Percentiles rank a stretch among this genome's conserved stretches.
Evolutionary conservation across 139 green algal species (phyloP).

Genomic region (Monoraphidium neglectum): DNA sequence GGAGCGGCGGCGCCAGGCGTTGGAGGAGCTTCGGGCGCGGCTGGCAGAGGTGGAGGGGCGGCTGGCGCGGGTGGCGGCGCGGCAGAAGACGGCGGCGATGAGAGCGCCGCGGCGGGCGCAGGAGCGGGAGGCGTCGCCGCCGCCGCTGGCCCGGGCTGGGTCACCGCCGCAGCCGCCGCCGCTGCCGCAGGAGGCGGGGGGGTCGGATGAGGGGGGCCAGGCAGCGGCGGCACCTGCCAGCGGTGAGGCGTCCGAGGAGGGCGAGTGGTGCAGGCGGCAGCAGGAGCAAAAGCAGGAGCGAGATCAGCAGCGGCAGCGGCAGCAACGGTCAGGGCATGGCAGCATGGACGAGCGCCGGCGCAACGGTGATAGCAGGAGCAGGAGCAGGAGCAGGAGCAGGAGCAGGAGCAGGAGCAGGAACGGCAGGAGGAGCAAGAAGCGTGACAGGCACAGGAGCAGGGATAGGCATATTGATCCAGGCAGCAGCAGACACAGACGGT

Average conservation of each 20-base stretch:
- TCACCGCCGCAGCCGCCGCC: too few species aligned
- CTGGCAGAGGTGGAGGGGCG: not conserved
- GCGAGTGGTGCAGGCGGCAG: too few species aligned
- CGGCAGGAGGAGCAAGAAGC: not conserved
- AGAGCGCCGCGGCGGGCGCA: too few species aligned
- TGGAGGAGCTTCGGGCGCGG: slow-evolving; percentile 15
- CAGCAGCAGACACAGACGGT: slow-evolving; percentile 10
- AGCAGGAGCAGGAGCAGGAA: not conserved
- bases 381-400: not conserved
- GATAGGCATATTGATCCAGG: not conserved
- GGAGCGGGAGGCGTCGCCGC: too few species aligned
- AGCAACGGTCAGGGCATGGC: not conserved
- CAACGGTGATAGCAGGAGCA: not conserved
- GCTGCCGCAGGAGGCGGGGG: too few species aligned
- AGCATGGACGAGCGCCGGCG: not conserved
- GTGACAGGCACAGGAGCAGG: slow-evolving; percentile 4
- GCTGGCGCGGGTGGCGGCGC: not conserved
- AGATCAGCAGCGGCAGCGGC: not conserved
- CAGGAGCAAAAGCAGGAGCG: too few species aligned
- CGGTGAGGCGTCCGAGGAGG: not conserved
- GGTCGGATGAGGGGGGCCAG: not conserved
- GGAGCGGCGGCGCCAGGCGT: slow-evolving; percentile 3
- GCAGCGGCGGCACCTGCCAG: not conserved
- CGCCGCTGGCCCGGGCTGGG: too few species aligned
- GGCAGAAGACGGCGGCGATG: not conserved